Evolutionary conservation across 352 stramenopile species (phyloP).

Genomic region (Aphanomyces invadans): DNA sequence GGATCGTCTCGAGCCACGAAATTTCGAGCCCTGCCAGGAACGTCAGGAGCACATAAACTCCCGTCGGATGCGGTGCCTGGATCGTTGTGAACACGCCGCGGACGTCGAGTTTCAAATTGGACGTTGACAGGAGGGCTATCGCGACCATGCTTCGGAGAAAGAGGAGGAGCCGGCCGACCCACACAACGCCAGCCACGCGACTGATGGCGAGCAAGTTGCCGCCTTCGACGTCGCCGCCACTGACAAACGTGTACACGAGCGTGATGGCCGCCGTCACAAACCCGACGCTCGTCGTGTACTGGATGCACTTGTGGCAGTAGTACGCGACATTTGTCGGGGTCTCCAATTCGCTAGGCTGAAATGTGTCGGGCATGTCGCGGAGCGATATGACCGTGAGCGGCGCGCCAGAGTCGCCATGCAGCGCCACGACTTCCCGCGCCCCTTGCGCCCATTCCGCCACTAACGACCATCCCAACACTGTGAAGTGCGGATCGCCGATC

Average conservation of each 20-base stretch:
- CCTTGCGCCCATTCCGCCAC: neutral
- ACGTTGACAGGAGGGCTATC: neutral
- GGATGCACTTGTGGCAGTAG: no score
- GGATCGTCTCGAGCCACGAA: slow-evolving; percentile 11
- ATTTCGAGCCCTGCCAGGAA: slow-evolving; percentile 5
- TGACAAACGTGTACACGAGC: neutral
- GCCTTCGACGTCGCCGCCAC: neutral
- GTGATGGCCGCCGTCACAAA: neutral
- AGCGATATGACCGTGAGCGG: slow-evolving; percentile 5
- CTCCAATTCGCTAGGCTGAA: neutral
- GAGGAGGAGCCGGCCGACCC: neutral
- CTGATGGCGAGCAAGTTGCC: slow-evolving; percentile 5
- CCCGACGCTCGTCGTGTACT: slow-evolving; percentile 7
- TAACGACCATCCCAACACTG: neutral
- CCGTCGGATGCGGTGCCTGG: neutral
- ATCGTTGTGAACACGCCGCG: neutral
- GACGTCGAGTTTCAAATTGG: neutral
- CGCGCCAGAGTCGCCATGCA: neutral
- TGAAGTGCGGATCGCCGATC: neutral
- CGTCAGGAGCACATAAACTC: neutral
- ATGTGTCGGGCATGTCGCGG: neutral
- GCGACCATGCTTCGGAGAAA: neutral
- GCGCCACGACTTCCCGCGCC: slow-evolving; percentile 1
- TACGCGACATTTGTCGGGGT: slow-evolving; percentile 1
- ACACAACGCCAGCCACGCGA: neutral